Conservation (phyloP, 345 rosid species). For the Dipteronia dyeriana region DNA sequence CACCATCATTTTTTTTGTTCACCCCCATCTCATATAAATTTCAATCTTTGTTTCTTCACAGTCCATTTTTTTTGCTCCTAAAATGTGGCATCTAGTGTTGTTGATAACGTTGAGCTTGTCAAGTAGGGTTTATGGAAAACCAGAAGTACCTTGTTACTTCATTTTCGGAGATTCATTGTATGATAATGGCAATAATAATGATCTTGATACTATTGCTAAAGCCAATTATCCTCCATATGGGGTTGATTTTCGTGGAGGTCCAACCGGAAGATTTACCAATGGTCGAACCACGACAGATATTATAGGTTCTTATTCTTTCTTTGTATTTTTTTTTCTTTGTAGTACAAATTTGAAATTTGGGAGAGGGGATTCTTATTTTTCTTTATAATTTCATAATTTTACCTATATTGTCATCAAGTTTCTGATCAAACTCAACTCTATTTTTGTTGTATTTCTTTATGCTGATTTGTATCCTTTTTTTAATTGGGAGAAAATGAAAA, state of each 20-base stretch:
- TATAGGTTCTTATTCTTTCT: slow-evolving; percentile 38
- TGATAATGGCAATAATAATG: slow-evolving; percentile 67
- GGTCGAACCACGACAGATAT: slow-evolving; percentile 52
- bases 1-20: no score
- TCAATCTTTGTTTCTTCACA: no score
- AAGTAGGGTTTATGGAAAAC: slow-evolving; percentile 15
- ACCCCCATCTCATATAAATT: no score
- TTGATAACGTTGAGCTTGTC: not conserved
- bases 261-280: slow-evolving; percentile 67
- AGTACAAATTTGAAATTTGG: no score
- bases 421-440: not conserved
- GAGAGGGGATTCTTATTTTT: not conserved
- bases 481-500: no score
- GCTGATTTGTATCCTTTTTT: not conserved
- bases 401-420: not conserved
- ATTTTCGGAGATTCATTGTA: slow-evolving; percentile 67
- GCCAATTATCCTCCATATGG: slow-evolving; percentile 67
- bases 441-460: not conserved
- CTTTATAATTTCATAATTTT: not conserved
- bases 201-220: slow-evolving; percentile 43
- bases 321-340: no score
- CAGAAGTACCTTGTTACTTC: slow-evolving; percentile 52
- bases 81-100: not conserved
- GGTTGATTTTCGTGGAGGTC: slow-evolving; percentile 50
- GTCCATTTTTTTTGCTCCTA: not conserved